phyloP scores from a whole-genome alignment of 2,329 filamentous ascomycete genomes.

The Ceratocystis variospora region DNA sequence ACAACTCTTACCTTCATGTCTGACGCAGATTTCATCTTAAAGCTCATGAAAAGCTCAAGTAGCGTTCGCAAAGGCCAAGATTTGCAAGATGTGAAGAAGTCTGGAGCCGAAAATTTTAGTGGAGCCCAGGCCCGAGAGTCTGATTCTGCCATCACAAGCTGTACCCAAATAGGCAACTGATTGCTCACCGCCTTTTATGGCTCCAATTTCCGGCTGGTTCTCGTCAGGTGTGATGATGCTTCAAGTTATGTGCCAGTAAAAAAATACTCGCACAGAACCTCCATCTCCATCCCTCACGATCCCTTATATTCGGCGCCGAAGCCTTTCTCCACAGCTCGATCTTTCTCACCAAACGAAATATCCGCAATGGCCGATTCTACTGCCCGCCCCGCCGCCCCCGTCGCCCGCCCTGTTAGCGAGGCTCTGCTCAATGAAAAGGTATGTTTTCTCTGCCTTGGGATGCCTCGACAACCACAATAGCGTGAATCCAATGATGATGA shows the following conservation, averaged over 20 bases:
- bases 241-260: constrained; percentile 2
- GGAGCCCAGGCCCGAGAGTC: constrained; percentile 14
- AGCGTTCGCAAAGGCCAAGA: constrained; percentile 12
- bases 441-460: constrained; percentile 24
- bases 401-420: constrained; percentile 85
- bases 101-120: constrained; percentile 19
- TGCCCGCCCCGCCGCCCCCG: constrained; percentile 27
- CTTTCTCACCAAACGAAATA: constrained; percentile 8
- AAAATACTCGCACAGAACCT: constrained; percentile 12
- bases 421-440: constrained; percentile 99
- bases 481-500: too few relatives aligned
- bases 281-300: constrained; percentile 10
- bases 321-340: constrained; percentile 9
- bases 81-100: neutral
- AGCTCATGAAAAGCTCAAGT: constrained; percentile 16
- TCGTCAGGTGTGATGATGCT: constrained; percentile 22
- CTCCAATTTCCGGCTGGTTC: constrained; percentile 28
- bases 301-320: constrained; percentile 10
- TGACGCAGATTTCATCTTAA: neutral
- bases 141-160: constrained; percentile 32
- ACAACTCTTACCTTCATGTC: constrained; percentile 6
- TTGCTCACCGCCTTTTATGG: constrained; percentile 33
- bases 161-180: constrained; percentile 21
- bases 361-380: constrained; percentile 42
- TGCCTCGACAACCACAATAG: too few relatives aligned